Evolutionary conservation across 441 rosid species (phyloP).

Genomic region (Bocquillonia castaneifolia): DNA sequence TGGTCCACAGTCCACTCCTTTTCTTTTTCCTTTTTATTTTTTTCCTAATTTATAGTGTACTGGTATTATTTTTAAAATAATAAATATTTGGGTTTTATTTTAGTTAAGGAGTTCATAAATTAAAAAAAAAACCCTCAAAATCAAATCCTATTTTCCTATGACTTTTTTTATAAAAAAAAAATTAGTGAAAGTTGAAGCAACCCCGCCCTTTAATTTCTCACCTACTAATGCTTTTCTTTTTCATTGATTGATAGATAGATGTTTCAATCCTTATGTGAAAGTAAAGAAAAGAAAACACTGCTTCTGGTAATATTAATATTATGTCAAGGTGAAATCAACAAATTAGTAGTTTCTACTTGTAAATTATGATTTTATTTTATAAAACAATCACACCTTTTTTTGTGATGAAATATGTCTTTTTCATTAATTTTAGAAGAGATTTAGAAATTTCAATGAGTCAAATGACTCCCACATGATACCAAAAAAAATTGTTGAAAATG

Average conservation of each 20-base stretch:
- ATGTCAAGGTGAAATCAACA: not conserved
- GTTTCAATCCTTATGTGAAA: not conserved
- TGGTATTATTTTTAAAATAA: too few relatives aligned
- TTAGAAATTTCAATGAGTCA: constrained; percentile 1
- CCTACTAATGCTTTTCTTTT: not conserved
- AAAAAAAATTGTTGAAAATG: not conserved
- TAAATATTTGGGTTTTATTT: not conserved
- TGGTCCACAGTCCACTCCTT: constrained; percentile 7
- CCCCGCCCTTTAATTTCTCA: not conserved
- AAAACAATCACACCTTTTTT: not conserved
- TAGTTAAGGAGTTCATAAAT: too few relatives aligned
- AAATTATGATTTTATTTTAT: too few relatives aligned
- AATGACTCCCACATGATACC: not conserved
- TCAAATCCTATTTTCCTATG: not conserved
- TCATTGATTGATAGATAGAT: not conserved
- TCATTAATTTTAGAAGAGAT: not conserved
- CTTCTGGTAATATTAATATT: too few relatives aligned
- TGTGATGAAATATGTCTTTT: constrained; percentile 3
- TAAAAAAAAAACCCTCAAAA: not conserved
- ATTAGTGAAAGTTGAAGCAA: not conserved
- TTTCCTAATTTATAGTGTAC: too few relatives aligned
- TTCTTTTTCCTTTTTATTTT: not conserved
- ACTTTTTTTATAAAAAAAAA: not conserved
- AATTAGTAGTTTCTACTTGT: too few relatives aligned
- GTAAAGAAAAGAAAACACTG: not conserved